Percentiles rank a stretch among this genome's conserved stretches.
Evolutionary conservation across 2,329 filamentous ascomycete genomes (phyloP).

Genomic region (Chaetomium sp.): DNA sequence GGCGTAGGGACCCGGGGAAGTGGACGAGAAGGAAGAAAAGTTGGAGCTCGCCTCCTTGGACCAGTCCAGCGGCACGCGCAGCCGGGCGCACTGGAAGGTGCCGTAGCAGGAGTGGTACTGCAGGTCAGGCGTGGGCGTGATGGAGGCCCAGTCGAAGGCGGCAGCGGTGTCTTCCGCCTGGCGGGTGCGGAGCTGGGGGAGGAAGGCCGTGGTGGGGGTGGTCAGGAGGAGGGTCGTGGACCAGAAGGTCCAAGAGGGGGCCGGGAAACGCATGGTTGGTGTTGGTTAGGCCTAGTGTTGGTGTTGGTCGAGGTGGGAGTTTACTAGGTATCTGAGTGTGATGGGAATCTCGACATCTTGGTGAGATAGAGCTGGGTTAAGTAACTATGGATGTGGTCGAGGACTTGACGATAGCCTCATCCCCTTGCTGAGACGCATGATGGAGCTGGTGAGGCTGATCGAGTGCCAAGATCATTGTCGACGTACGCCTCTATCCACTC

Average conservation of each 20-base stretch:
- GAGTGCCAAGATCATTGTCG: not conserved
- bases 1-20: conserved; percentile 28
- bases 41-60: conserved; percentile 6
- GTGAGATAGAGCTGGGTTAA: not conserved
- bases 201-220: conserved; percentile 6
- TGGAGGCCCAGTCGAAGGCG: conserved; percentile 20
- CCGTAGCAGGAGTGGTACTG: conserved; percentile 25
- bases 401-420: not conserved
- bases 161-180: not conserved
- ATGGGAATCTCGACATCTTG: not conserved
- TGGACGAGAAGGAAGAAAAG: conserved; percentile 41
- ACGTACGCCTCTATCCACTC: not conserved
- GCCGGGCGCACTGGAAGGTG: conserved; percentile 44
- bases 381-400: not conserved
- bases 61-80: conserved; percentile 51
- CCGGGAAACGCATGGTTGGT: not conserved
- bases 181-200: conserved; percentile 10
- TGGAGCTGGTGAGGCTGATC: not conserved
- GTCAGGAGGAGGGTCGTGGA: conserved; percentile 13
- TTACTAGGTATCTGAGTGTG: not conserved
- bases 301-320: not conserved
- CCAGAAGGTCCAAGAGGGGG: conserved; percentile 5
- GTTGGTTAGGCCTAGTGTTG: too few species aligned
- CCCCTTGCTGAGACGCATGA: not conserved
- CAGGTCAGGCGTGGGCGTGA: conserved; percentile 19